Evolutionary conservation across 306 rosid genomes (phyloP).

Genomic region (Sindora glabra): DNA sequence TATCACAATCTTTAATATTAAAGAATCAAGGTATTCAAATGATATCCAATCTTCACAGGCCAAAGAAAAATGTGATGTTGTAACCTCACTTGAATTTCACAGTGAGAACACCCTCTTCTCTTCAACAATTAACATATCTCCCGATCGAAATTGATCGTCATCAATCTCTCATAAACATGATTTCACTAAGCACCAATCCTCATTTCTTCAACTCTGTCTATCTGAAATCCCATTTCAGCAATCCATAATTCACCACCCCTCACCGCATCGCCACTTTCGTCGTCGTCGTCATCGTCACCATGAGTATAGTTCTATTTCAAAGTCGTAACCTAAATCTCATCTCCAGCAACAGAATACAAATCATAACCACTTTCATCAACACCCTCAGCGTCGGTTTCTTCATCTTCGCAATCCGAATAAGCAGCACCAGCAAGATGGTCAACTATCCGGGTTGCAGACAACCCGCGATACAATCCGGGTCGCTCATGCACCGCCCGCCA

Average conservation of each 20-base stretch:
- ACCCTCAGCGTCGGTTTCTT: background rate
- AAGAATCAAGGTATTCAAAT: too few relatives aligned
- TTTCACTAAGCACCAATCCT: conserved; percentile 50
- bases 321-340: background rate
- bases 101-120: too few relatives aligned
- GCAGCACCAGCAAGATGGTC: conserved; percentile 13
- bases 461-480: background rate
- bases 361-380: background rate
- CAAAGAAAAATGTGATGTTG: too few relatives aligned
- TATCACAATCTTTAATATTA: too few relatives aligned
- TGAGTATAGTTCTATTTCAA: background rate
- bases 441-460: conserved; percentile 32
- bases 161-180: conserved; percentile 16
- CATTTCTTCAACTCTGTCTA: conserved; percentile 37
- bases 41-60: too few relatives aligned
- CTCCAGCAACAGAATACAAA: background rate
- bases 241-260: conserved; percentile 16
- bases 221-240: conserved; percentile 21
- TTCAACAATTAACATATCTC: too few relatives aligned
- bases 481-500: conserved; percentile 24
- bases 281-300: background rate
- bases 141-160: too few relatives aligned
- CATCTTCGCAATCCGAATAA: background rate
- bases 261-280: background rate
- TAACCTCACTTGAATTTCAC: too few relatives aligned